Percentiles rank a stretch among this genome's conserved stretches.
Conservation (phyloP, 306 rosid species). For the Oxytropis ochrocephala region DNA sequence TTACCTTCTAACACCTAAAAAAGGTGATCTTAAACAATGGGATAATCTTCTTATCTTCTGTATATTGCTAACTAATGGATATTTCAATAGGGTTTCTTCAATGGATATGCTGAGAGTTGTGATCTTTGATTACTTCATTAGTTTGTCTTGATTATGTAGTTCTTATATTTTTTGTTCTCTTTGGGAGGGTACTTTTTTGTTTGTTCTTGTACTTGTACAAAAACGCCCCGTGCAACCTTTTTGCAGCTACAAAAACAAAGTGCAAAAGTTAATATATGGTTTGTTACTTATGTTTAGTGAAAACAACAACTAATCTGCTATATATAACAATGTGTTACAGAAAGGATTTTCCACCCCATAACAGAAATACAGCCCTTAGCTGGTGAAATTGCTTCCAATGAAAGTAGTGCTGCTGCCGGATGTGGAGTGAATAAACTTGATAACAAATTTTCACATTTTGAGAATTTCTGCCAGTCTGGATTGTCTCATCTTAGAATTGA, state of each 20-base stretch:
- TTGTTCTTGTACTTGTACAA: neutral
- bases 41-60: neutral
- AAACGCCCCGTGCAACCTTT: neutral
- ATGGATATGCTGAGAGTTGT: neutral
- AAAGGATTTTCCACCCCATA: conserved; percentile 17
- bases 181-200: neutral
- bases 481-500: conserved; percentile 57
- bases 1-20: neutral
- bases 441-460: conserved; percentile 41
- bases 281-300: conserved; percentile 7
- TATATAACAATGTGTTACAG: conserved; percentile 33
- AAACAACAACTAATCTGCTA: conserved; percentile 9
- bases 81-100: neutral
- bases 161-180: neutral
- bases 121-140: conserved; percentile 1
- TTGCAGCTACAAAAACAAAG: neutral
- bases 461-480: conserved; percentile 63
- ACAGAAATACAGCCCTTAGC: conserved; percentile 23
- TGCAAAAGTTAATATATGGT: conserved; percentile 2
- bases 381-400: conserved; percentile 16
- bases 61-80: neutral
- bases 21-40: conserved; percentile 3
- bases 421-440: conserved; percentile 25
- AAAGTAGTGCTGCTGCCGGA: conserved; percentile 18
- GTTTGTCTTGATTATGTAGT: neutral